These are phyloP conservation scores for Amanita molliuscula DNA, from an alignment of 768 basidiomycete species.

Conservation along the genomic window DNA sequence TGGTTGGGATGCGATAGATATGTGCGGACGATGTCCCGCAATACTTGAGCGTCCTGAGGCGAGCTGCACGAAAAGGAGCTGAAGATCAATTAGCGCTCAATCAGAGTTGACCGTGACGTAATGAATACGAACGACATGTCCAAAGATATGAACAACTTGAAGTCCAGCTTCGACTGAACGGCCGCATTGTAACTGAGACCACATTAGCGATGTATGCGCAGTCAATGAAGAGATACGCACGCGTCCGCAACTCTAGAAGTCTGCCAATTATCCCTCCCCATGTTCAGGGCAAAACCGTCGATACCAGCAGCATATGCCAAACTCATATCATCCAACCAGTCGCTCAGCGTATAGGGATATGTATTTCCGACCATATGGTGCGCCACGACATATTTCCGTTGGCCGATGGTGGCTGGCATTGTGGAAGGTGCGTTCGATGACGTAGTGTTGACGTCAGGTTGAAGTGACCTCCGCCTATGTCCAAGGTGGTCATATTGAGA, in stretches of 20 bases:
- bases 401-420: conserved; percentile 4
- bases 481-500: neutral
- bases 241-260: conserved; percentile 51
- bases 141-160: conserved; percentile 70
- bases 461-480: neutral
- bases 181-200: conserved; percentile 44
- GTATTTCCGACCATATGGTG: conserved; percentile 63
- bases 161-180: conserved; percentile 35
- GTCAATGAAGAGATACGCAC: conserved; percentile 23
- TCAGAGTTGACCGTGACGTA: neutral
- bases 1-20: conserved; percentile 53
- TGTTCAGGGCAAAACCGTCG: conserved; percentile 65
- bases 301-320: conserved; percentile 50
- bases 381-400: conserved; percentile 40
- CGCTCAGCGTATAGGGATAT: conserved; percentile 43
- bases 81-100: neutral
- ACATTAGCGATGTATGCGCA: conserved; percentile 2
- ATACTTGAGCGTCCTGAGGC: conserved; percentile 32
- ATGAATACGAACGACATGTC: conserved; percentile 56
- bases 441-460: conserved; percentile 8
- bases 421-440: conserved; percentile 5
- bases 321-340: conserved; percentile 40
- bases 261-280: conserved; percentile 58
- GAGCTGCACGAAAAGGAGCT: conserved; percentile 48
- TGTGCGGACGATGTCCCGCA: conserved; percentile 44